Conservation (phyloP, 2,329 filamentous ascomycete species). For the Cryphonectria carpinicola region DNA sequence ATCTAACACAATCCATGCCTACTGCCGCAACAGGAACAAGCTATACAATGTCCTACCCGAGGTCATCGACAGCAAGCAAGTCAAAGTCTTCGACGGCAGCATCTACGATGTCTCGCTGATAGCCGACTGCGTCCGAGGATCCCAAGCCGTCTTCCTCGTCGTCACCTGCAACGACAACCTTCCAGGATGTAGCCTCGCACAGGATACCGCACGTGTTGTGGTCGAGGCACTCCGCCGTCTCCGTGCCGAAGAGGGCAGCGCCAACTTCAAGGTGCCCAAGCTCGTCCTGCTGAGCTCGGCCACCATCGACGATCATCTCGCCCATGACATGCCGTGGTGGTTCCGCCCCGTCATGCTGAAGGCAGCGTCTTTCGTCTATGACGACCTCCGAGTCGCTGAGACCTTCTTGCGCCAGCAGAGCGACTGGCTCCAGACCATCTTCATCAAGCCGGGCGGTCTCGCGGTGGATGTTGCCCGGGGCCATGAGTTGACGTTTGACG, state of each 20-base stretch:
- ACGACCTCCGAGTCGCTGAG: slow-evolving; percentile 43
- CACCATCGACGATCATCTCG: slow-evolving; percentile 45
- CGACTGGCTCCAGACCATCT: slow-evolving; percentile 44
- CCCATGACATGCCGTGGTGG: slow-evolving; percentile 35
- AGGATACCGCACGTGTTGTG: slow-evolving; percentile 42
- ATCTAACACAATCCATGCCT: slow-evolving; percentile 42
- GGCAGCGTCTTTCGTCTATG: slow-evolving; percentile 43
- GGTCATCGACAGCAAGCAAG: slow-evolving; percentile 36
- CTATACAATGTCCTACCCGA: slow-evolving; percentile 41
- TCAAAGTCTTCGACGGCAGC: slow-evolving; percentile 47
- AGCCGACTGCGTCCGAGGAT: slow-evolving; percentile 40
- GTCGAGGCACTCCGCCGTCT: slow-evolving; percentile 41
- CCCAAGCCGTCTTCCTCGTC: slow-evolving; percentile 44
- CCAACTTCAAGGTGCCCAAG: slow-evolving; percentile 36
- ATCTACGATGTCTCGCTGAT: slow-evolving; percentile 46
- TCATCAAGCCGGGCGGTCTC: slow-evolving; percentile 48
- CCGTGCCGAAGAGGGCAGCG: slow-evolving; percentile 1
- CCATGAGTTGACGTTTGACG: slow-evolving; percentile 43
- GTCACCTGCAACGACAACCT: slow-evolving; percentile 49
- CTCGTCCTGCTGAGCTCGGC: slow-evolving; percentile 49
- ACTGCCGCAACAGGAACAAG: slow-evolving; percentile 48
- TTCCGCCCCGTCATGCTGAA: slow-evolving; percentile 37
- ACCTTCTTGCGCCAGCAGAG: slow-evolving; percentile 41
- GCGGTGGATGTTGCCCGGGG: slow-evolving; percentile 43
- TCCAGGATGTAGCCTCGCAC: slow-evolving; percentile 43